A percentile compares a stretch with the other conserved stretches of the same genome.
Evolutionary conservation across 2,329 filamentous ascomycete genomes (phyloP).

Genomic region (Fusarium mexicanum): DNA sequence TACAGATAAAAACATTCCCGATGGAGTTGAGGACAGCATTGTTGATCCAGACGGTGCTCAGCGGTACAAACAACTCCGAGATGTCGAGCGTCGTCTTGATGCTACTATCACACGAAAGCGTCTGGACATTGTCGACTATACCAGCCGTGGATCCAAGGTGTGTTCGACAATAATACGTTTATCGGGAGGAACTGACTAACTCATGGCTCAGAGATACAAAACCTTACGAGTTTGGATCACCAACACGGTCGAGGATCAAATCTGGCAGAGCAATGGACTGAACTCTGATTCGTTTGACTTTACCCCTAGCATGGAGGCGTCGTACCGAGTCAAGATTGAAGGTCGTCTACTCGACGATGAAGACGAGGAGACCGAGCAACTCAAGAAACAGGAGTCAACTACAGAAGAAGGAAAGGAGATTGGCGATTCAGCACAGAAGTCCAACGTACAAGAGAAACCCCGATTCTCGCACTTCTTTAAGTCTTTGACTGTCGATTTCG

Average conservation of each 20-base stretch:
- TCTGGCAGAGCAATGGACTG: slow-evolving; percentile 81
- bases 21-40: slow-evolving; percentile 84
- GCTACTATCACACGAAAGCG: slow-evolving; percentile 94
- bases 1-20: slow-evolving; percentile 93
- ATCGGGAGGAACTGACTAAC: slow-evolving; percentile 3
- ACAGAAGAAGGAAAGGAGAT: slow-evolving; percentile 43
- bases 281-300: slow-evolving; percentile 85
- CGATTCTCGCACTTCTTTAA: slow-evolving; percentile 85
- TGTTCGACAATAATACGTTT: slow-evolving; percentile 1
- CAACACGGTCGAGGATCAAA: slow-evolving; percentile 93
- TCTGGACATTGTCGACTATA: slow-evolving; percentile 86
- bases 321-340: slow-evolving; percentile 92
- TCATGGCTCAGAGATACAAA: slow-evolving; percentile 69
- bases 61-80: slow-evolving; percentile 84
- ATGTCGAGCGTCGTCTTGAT: slow-evolving; percentile 88
- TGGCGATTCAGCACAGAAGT: slow-evolving; percentile 47
- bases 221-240: slow-evolving; percentile 94
- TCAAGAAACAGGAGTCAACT: slow-evolving; percentile 53
- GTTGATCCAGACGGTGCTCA: slow-evolving; percentile 80
- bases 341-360: slow-evolving; percentile 81
- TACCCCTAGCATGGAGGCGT: slow-evolving; percentile 77
- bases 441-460: slow-evolving; percentile 55
- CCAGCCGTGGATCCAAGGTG: slow-evolving; percentile 78
- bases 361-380: slow-evolving; percentile 64
- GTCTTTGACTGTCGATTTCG: slow-evolving; percentile 78